These are phyloP conservation scores for Malassezia vespertilionis DNA, from an alignment of 1,284 basidiomycete genomes.

Conservation along the genomic window DNA sequence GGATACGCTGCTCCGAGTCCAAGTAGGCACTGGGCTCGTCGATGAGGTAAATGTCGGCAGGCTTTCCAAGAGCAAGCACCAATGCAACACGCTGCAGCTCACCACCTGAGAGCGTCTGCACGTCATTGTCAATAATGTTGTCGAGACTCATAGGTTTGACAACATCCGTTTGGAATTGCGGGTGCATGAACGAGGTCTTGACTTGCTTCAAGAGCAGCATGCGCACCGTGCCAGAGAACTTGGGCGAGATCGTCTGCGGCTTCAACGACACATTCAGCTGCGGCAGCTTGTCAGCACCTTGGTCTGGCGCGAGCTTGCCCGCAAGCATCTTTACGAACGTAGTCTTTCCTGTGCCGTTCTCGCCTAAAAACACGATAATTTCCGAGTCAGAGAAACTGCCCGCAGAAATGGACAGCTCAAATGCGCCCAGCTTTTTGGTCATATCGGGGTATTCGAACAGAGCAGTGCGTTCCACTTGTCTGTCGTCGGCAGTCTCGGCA, in stretches of 20 bases:
- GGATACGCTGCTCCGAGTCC: conserved; percentile 48
- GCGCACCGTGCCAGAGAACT: conserved; percentile 46
- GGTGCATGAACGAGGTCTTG: conserved; percentile 47
- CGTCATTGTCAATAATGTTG: conserved; percentile 46
- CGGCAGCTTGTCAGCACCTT: conserved; percentile 36
- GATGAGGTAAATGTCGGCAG: conserved; percentile 46
- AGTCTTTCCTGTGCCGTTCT: conserved; percentile 47
- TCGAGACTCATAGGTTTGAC: conserved; percentile 47
- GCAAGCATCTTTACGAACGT: conserved; percentile 48
- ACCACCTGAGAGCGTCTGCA: conserved; percentile 46
- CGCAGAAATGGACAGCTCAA: conserved; percentile 40
- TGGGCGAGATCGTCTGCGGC: conserved; percentile 47
- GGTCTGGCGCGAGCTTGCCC: conserved; percentile 44
- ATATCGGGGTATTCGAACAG: conserved; percentile 41
- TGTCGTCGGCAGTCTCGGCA: conserved; percentile 45
- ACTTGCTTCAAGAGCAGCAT: conserved; percentile 47
- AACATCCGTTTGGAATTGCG: conserved; percentile 48
- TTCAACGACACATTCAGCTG: conserved; percentile 46
- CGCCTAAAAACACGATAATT: conserved; percentile 47
- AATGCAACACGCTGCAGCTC: conserved; percentile 46
- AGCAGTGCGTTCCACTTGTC: conserved; percentile 32
- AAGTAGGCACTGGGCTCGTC: conserved; percentile 47
- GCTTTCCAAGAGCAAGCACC: conserved; percentile 45
- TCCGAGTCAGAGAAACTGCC: conserved; percentile 45
- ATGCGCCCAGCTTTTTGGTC: conserved; percentile 44